Evolutionary conservation across 2,329 filamentous ascomycete genomes (phyloP).

Genomic region (Aspergillus texensis): DNA sequence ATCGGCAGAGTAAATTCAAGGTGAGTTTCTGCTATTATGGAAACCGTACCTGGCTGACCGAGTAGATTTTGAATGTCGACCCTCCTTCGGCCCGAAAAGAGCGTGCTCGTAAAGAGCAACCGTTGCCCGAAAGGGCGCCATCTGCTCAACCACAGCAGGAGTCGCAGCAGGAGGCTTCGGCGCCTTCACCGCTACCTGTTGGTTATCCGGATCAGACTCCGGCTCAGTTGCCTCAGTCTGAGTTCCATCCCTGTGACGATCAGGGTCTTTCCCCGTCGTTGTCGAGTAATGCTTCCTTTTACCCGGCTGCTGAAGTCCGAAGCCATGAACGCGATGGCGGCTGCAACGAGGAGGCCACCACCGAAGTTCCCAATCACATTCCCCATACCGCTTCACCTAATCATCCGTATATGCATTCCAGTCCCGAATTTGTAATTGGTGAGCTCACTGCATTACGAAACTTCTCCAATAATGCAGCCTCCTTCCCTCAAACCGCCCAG

Average conservation of each 20-base stretch:
- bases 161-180: background rate
- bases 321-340: background rate
- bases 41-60: background rate
- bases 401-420: constrained; percentile 28
- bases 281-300: background rate
- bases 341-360: background rate
- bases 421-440: constrained; percentile 26
- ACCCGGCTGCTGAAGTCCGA: background rate
- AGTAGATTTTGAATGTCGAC: constrained; percentile 27
- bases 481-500: constrained; percentile 15
- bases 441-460: constrained; percentile 23
- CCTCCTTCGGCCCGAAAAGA: constrained; percentile 14
- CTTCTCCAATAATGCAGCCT: constrained; percentile 11
- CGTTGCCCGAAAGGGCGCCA: background rate
- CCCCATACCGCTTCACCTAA: background rate
- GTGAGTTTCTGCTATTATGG: background rate
- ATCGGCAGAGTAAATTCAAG: constrained; percentile 29
- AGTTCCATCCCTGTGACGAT: background rate
- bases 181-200: background rate
- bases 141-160: background rate
- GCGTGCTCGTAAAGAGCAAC: background rate
- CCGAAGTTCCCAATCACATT: background rate
- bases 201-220: background rate
- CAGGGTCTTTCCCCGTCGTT: background rate
- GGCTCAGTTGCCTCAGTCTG: background rate